Evolutionary conservation across 192 early-diverging fungal genomes (phyloP).

Genomic region (Backusella sp.): DNA sequence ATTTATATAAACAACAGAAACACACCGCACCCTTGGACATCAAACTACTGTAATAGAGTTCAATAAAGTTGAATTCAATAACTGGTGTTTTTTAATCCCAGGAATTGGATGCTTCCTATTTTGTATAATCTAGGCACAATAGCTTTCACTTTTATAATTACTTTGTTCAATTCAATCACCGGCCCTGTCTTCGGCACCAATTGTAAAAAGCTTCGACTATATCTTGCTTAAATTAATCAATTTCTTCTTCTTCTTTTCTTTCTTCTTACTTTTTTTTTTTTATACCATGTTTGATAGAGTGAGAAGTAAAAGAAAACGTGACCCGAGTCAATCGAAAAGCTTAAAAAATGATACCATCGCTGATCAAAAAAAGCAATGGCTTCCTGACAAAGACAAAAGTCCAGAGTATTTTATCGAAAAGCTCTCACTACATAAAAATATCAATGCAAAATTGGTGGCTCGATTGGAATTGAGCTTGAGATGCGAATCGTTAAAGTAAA

Average conservation of each 20-base stretch:
- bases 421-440: background rate
- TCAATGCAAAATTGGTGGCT: background rate
- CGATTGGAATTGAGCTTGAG: background rate
- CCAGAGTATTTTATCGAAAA: background rate
- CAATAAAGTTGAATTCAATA: no score
- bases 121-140: constrained; percentile 1
- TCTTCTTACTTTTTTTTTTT: background rate
- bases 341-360: background rate
- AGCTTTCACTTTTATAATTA: background rate
- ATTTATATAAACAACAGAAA: no score
- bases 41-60: no score
- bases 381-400: background rate
- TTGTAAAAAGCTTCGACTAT: background rate
- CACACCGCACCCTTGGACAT: no score
- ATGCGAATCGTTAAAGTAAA: constrained; percentile 8
- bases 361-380: background rate
- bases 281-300: background rate
- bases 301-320: background rate
- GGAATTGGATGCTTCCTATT: constrained; percentile 1
- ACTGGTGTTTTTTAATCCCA: background rate
- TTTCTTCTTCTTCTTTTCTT: background rate
- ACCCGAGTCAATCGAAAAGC: background rate
- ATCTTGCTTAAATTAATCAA: background rate
- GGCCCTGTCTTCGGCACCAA: constrained; percentile 2
- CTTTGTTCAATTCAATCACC: background rate